Conservation (phyloP, 2,329 filamentous ascomycete genomes). For the Gnomoniopsis sp. region DNA sequence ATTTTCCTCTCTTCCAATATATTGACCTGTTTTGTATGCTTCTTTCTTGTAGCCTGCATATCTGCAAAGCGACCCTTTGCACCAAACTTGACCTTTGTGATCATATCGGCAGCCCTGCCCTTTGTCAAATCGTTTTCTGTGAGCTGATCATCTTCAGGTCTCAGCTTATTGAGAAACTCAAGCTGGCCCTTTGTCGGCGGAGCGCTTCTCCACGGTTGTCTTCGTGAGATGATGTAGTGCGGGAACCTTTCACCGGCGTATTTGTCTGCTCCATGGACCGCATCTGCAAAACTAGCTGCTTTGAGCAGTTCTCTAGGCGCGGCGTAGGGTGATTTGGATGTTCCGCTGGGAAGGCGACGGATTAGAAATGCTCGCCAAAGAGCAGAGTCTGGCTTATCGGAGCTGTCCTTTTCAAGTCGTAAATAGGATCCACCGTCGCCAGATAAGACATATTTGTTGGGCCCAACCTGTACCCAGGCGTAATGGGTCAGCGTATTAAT, state of each 20-base stretch:
- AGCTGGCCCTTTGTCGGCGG: constrained; percentile 66
- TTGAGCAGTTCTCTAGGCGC: constrained; percentile 66
- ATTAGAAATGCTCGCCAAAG: constrained; percentile 45
- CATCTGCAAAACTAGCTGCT: constrained; percentile 65
- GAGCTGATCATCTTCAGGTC: constrained; percentile 52
- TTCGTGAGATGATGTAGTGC: constrained; percentile 61
- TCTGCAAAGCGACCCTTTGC: constrained; percentile 61
- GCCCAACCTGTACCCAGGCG: constrained; percentile 79
- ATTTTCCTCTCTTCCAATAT: constrained; percentile 34
- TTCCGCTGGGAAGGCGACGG: constrained; percentile 40
- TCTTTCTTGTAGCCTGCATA: constrained; percentile 50
- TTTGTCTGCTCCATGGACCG: constrained; percentile 81
- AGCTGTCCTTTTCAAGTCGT: constrained; percentile 44
- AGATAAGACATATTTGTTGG: constrained; percentile 67
- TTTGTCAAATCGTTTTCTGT: constrained; percentile 62
- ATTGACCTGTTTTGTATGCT: constrained; percentile 35
- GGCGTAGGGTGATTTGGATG: constrained; percentile 57
- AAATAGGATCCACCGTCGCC: constrained; percentile 62
- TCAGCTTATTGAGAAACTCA: constrained; percentile 65
- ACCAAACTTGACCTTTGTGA: constrained; percentile 85
- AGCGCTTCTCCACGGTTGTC: constrained; percentile 65
- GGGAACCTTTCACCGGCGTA: constrained; percentile 68
- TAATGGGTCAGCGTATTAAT: constrained; percentile 72
- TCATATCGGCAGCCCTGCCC: constrained; percentile 83
- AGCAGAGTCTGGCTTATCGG: constrained; percentile 26